These are phyloP conservation scores for Sclerotinia subarctica DNA, from an alignment of 2,329 filamentous ascomycete species.

Conservation along the genomic window DNA sequence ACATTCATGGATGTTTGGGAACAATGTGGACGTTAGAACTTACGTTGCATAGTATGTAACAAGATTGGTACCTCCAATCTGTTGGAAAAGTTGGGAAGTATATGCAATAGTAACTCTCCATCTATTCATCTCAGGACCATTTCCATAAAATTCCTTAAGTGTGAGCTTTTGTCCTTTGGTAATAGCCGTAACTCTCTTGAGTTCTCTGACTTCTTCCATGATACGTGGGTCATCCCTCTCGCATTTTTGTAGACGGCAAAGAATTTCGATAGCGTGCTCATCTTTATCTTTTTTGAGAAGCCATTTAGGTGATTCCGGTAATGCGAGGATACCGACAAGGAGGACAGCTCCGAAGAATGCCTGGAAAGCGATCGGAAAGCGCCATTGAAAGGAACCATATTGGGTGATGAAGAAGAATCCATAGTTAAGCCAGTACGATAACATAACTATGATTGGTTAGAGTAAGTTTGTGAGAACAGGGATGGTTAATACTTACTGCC, in stretches of 20 bases:
- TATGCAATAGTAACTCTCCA: slow-evolving; percentile 52
- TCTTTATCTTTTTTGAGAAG: slow-evolving; percentile 32
- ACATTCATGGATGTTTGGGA: not conserved
- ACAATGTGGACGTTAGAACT: slow-evolving; percentile 39
- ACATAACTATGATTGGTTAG: slow-evolving; percentile 18
- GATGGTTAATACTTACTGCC: slow-evolving; percentile 40
- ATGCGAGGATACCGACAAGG: slow-evolving; percentile 48
- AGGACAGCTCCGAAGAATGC: slow-evolving; percentile 59
- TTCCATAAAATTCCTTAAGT: slow-evolving; percentile 27
- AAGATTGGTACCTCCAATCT: slow-evolving; percentile 45
- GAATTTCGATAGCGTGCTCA: slow-evolving; percentile 30
- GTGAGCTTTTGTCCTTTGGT: slow-evolving; percentile 33
- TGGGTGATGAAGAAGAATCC: slow-evolving; percentile 55
- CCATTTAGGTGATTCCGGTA: slow-evolving; percentile 53
- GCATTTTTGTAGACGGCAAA: slow-evolving; percentile 31
- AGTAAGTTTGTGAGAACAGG: not conserved
- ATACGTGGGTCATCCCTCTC: slow-evolving; percentile 21
- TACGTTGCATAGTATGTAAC: slow-evolving; percentile 51
- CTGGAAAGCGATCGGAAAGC: slow-evolving; percentile 59
- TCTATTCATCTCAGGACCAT: slow-evolving; percentile 49
- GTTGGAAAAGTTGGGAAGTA: slow-evolving; percentile 51
- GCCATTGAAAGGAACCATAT: slow-evolving; percentile 52
- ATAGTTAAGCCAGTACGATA: slow-evolving; percentile 60
- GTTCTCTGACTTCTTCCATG: slow-evolving; percentile 30
- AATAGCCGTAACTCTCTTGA: slow-evolving; percentile 40